Evolutionary conservation across 2,329 filamentous ascomycete genomes (phyloP), one percentile per base, ranked within the genome.

Genomic region (Stenocarpella maydis): DNA sequence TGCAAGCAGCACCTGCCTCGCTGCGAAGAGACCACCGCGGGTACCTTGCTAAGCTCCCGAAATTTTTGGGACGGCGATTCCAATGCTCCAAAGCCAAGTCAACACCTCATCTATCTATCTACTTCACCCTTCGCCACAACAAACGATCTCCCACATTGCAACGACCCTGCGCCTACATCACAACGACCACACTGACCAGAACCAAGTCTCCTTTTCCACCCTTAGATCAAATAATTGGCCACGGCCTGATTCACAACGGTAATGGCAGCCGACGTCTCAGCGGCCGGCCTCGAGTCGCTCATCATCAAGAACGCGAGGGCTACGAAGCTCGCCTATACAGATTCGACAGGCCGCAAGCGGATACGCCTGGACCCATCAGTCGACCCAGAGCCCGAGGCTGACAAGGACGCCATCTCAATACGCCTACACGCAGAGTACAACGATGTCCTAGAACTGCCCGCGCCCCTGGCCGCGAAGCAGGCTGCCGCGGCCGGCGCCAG

Each of bases 391-490:
- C 80, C 84, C 9, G 78, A 80, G 69, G 75, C 81, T 50, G 78
- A 78, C 65, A 78, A 80, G 71, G 74, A 83, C 54, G 81, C 82
- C 63, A 81, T 90, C 53, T 81, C 86, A 37, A 80, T 85, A 66
- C 88, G 91, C 58, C 89, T 92, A 77, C 85, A 86, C 65, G 85
- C 84, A 76, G 94, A 98, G 82, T 98, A 97, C 80, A 87, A 90
- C 74, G 84, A 90, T 76, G 91, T 96, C 26, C 88, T 90, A 77
- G 91, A 92, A 72, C 86, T 98, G 3, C 95, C 95, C 7, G 88
- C 91, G 26, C 88, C 88, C 1, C 86, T 98, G 24, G 92, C 92
- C 43, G 91, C 92, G 26, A 96, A 95, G 78, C 91, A 95, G 79
- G 91, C 92, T 17, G 88, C 84, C 3, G 83, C 85, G 5, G 82